phyloP scores from a whole-genome alignment of 1,284 basidiomycete species.

The Sanghuangporus weigelae region DNA sequence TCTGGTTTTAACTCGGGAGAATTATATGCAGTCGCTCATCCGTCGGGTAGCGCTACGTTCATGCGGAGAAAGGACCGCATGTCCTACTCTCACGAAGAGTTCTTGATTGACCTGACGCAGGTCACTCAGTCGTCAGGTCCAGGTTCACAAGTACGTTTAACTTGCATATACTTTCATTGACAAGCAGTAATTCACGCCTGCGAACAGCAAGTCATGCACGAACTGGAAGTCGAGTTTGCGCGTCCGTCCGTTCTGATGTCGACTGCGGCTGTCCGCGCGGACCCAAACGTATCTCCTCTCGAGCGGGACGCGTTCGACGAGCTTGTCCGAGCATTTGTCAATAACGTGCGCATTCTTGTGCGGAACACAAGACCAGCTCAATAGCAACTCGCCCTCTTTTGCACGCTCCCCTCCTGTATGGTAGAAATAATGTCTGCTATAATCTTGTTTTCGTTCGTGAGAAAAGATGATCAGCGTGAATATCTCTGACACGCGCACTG shows the following conservation, averaged over 20 bases:
- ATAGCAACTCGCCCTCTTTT: background rate
- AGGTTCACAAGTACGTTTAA: conserved; percentile 34
- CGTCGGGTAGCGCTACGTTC: conserved; percentile 50
- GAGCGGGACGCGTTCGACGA: conserved; percentile 76
- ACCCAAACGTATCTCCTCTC: conserved; percentile 47
- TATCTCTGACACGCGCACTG: background rate
- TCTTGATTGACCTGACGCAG: conserved; percentile 90
- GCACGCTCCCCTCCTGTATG: background rate
- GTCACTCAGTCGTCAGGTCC: conserved; percentile 56
- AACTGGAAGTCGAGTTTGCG: conserved; percentile 69
- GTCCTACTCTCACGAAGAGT: conserved; percentile 90
- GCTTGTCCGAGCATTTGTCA: conserved; percentile 76
- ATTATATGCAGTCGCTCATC: conserved; percentile 46
- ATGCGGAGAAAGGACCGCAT: conserved; percentile 85
- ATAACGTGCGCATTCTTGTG: conserved; percentile 70
- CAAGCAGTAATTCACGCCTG: background rate
- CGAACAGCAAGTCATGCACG: conserved; percentile 56
- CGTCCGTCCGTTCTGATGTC: conserved; percentile 55
- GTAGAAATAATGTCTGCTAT: background rate
- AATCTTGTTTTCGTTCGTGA: background rate
- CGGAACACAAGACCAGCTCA: conserved; percentile 45
- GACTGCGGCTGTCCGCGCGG: conserved; percentile 53
- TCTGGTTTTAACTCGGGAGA: conserved; percentile 9
- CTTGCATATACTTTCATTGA: background rate
- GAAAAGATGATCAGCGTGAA: background rate